These are phyloP conservation scores for Phytophthora cactorum DNA, from an alignment of 352 stramenopile genomes.

Conservation along the genomic window DNA sequence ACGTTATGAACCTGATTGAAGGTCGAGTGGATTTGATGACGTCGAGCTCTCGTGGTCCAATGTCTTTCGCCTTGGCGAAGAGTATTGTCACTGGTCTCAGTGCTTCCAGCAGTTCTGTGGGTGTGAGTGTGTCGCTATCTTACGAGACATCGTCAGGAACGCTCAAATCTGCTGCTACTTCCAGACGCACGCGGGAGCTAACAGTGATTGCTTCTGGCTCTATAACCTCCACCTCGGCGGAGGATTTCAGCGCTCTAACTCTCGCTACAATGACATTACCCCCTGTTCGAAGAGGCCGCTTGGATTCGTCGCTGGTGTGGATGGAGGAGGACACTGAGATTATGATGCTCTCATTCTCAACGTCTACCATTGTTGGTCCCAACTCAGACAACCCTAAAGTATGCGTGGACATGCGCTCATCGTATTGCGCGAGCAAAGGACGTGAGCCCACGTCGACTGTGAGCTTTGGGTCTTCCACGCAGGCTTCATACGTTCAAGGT, in stretches of 20 bases:
- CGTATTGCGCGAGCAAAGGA: slow-evolving; percentile 58
- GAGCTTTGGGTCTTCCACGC: slow-evolving; percentile 43
- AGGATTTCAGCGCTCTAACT: slow-evolving; percentile 52
- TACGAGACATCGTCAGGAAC: slow-evolving; percentile 57
- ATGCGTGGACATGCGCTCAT: slow-evolving; percentile 69
- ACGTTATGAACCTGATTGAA: slow-evolving; percentile 67
- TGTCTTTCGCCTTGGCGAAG: slow-evolving; percentile 60
- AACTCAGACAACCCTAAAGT: slow-evolving; percentile 71
- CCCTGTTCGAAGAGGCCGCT: slow-evolving; percentile 38
- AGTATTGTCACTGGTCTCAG: slow-evolving; percentile 68
- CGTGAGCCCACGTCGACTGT: slow-evolving; percentile 52
- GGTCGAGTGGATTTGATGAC: slow-evolving; percentile 58
- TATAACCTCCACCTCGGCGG: slow-evolving; percentile 17
- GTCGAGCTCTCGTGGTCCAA: slow-evolving; percentile 49
- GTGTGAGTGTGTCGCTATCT: slow-evolving; percentile 57
- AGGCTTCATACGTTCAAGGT: slow-evolving; percentile 69
- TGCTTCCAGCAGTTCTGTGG: slow-evolving; percentile 36
- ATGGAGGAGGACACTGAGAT: slow-evolving; percentile 70
- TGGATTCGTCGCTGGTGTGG: slow-evolving; percentile 82
- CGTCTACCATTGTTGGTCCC: slow-evolving; percentile 70
- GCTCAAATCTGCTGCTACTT: slow-evolving; percentile 43
- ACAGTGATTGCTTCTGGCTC: slow-evolving; percentile 39
- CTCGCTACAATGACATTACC: slow-evolving; percentile 71
- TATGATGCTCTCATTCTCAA: slow-evolving; percentile 80
- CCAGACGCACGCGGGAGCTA: slow-evolving; percentile 52